Conservation (phyloP, 1,284 basidiomycete species). For the Apiotrichum veenhuisii region DNA sequence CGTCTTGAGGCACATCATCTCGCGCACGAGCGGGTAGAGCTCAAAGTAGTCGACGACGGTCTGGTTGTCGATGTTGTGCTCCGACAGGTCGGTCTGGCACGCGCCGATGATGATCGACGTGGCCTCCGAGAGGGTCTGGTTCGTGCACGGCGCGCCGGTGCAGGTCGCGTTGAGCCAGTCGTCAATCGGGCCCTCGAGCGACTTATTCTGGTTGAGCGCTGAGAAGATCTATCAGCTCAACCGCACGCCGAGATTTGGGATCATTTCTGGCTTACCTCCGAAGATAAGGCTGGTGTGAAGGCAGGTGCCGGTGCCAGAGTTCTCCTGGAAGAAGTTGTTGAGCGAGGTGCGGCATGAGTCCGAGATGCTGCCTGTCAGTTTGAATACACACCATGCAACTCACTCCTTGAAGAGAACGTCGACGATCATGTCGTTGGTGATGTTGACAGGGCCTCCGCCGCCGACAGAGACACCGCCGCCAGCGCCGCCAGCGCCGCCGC, state of each 20-base stretch:
- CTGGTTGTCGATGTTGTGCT: slow-evolving; percentile 28
- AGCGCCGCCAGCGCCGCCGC: too few species aligned
- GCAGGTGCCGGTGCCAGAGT: slow-evolving; percentile 21
- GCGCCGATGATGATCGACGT: slow-evolving; percentile 25
- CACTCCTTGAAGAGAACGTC: neutral
- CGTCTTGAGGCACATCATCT: slow-evolving; percentile 45
- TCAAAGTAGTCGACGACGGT: slow-evolving; percentile 27
- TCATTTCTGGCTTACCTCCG: slow-evolving; percentile 22
- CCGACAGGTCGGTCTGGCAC: slow-evolving; percentile 39
- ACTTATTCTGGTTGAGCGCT: slow-evolving; percentile 27
- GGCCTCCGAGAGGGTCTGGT: slow-evolving; percentile 32
- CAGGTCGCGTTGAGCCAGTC: slow-evolving; percentile 38
- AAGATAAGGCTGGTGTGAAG: slow-evolving; percentile 21
- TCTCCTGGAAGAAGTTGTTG: slow-evolving; percentile 7
- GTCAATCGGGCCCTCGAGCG: slow-evolving; percentile 21
- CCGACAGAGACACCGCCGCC: neutral
- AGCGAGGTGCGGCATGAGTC: slow-evolving; percentile 4
- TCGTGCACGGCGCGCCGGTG: slow-evolving; percentile 35
- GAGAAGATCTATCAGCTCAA: too few species aligned
- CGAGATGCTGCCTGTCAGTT: slow-evolving; percentile 1
- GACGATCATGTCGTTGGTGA: neutral
- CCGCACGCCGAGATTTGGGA: too few species aligned
- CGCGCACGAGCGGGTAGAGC: slow-evolving; percentile 41
- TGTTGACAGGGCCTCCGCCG: neutral
- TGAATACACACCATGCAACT: neutral